phyloP scores from a whole-genome alignment of 306 rosid species.

The Casuarina cunninghamiana region DNA sequence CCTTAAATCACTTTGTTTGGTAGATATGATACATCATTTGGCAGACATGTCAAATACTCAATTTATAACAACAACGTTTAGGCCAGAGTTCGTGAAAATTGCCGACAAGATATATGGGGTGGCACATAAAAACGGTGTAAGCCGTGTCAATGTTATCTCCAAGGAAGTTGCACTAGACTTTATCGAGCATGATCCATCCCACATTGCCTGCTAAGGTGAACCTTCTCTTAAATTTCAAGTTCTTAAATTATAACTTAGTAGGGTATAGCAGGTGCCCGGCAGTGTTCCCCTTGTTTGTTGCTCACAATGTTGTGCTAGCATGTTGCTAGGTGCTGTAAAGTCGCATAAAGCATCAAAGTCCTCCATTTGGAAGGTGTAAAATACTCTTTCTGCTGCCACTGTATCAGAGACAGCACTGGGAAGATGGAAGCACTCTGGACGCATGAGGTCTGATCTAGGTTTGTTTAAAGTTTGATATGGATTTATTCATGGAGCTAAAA shows the following conservation, averaged over 20 bases:
- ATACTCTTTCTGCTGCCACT: neutral
- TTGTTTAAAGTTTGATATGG: neutral
- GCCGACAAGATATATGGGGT: conserved; percentile 92
- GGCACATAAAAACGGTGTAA: conserved; percentile 89
- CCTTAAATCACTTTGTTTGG: conserved; percentile 42
- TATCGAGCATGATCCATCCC: conserved; percentile 86
- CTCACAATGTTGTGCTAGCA: neutral
- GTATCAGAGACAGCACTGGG: neutral
- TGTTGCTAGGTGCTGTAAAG: neutral
- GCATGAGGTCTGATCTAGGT: neutral
- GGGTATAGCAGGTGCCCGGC: neutral
- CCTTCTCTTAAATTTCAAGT: neutral
- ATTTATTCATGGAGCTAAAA: neutral
- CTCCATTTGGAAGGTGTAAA: too few relatives aligned
- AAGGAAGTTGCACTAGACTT: conserved; percentile 78
- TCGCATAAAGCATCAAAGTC: neutral
- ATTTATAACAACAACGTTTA: conserved; percentile 90
- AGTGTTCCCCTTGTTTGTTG: neutral
- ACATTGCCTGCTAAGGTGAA: conserved; percentile 72
- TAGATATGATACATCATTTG: conserved; percentile 93
- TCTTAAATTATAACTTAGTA: neutral
- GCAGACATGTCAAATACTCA: conserved; percentile 86
- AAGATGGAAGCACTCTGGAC: neutral
- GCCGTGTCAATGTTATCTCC: conserved; percentile 72
- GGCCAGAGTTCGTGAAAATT: conserved; percentile 92